A percentile compares a stretch with the other conserved stretches of the same genome.
Evolutionary conservation across 2,329 filamentous ascomycete genomes (phyloP).

Genomic region (Apiospora phragmitis): DNA sequence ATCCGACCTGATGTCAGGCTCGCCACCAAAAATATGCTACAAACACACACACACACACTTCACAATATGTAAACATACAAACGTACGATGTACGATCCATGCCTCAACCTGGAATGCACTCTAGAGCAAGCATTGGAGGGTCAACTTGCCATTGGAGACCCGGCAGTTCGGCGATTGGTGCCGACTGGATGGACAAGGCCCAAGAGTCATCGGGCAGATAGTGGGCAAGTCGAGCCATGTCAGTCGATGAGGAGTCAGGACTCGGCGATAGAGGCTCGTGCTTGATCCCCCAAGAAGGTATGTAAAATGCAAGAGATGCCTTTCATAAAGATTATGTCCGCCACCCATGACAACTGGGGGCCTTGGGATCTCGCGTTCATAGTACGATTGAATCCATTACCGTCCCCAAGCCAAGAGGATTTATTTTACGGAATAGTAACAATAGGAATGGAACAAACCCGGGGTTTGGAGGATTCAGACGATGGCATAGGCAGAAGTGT

Average conservation of each 20-base stretch:
- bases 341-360: neutral
- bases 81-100: neutral
- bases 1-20: neutral
- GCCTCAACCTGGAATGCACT: neutral
- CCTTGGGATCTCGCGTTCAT: neutral
- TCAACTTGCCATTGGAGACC: neutral
- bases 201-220: neutral
- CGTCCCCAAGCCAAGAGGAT: neutral
- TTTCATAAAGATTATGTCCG: neutral
- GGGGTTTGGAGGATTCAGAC: neutral
- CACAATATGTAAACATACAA: neutral
- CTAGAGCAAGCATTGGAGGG: neutral
- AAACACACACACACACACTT: neutral
- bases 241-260: constrained; percentile 6
- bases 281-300: neutral
- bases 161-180: constrained; percentile 4
- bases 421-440: neutral
- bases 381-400: neutral
- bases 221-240: constrained; percentile 4
- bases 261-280: neutral
- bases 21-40: neutral
- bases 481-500: neutral
- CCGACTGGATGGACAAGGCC: constrained; percentile 1
- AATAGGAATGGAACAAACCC: neutral
- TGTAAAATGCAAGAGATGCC: neutral